Evolutionary conservation across 1,284 basidiomycete genomes (phyloP), one percentile per base, ranked within the genome.

Genomic region (Mycosarcoma maydis): DNA sequence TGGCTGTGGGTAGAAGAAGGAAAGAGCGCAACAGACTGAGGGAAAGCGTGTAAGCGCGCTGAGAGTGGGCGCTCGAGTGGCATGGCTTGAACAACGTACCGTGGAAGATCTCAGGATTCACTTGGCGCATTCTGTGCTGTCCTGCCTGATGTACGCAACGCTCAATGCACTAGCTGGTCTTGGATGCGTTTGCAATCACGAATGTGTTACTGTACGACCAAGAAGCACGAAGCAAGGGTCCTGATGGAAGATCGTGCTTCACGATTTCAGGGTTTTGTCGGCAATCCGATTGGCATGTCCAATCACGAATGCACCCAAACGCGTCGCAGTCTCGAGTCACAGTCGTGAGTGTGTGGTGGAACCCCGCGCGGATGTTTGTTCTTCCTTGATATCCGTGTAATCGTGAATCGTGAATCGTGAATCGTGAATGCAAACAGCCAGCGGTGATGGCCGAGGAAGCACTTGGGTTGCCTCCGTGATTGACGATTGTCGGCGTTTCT

Each of bases 51-150:
- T 22, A 6, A 23, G 27, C 26, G 37, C 4, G 11, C 14, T 30
- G 26, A 5, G 29, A 34, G 16, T 4, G 3, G 22, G 32, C 7
- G 16, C n/a, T 3, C 7, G 33, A n/a, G 13, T 16, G 5, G 22
- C 3, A 23, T 11, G 4, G 11, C 5, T 3, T 20, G 26, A 3
- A 27, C 29, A 13, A 40, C 53, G 33, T 51, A 71, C 68, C 62
- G 41, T 71, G 62, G n/a, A 66, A 71, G 36, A 66, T 14, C 32
- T 71, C 62, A 2, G 68, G 68, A 19, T 71, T 66, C 45, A 71
- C 62, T 49, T 66, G 57, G 3, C 60, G 67, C 67, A 70, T 32
- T 24, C 26, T 22, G 11, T 30, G 32, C 26, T 8, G 19, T 29
- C 14, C 39, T 26, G 20, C 19, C 29, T 30, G 29, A 30, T 10